These are phyloP conservation scores for Coprinellus aureogranulatus DNA, from an alignment of 768 basidiomycete species.

Conservation along the genomic window DNA sequence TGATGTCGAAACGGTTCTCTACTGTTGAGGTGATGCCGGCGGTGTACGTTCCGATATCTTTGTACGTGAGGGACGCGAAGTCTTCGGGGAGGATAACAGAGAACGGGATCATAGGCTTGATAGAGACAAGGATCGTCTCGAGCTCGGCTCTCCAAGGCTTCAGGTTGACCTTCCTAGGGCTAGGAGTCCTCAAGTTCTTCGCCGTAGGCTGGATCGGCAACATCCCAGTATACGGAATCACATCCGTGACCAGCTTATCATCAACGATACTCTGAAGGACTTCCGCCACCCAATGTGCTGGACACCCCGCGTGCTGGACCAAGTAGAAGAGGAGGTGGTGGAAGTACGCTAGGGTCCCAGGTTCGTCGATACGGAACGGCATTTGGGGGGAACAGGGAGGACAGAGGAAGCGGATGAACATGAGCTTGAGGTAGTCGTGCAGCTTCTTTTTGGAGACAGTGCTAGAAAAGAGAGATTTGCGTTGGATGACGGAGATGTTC, in stretches of 20 bases:
- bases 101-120: constrained; percentile 16
- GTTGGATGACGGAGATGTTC: constrained; percentile 9
- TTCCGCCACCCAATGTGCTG: constrained; percentile 21
- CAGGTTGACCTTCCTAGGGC: constrained; percentile 13
- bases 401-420: constrained; percentile 17
- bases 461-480: constrained; percentile 11
- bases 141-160: constrained; percentile 16
- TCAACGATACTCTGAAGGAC: constrained; percentile 17
- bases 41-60: constrained; percentile 7
- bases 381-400: constrained; percentile 8
- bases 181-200: neutral
- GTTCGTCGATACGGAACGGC: constrained; percentile 16
- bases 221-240: constrained; percentile 9
- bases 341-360: constrained; percentile 16
- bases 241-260: constrained; percentile 15
- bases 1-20: neutral
- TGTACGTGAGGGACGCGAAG: neutral
- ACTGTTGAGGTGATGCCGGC: neutral
- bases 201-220: constrained; percentile 11
- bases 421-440: constrained; percentile 14
- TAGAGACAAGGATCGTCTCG: constrained; percentile 12
- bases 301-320: constrained; percentile 14
- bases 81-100: constrained; percentile 7
- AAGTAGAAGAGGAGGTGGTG: constrained; percentile 15
- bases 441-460: constrained; percentile 17